A percentile compares a stretch with the other conserved stretches of the same genome.
Evolutionary conservation across 139 green algal genomes (phyloP).

Genomic region (Penium margaritaceum): DNA sequence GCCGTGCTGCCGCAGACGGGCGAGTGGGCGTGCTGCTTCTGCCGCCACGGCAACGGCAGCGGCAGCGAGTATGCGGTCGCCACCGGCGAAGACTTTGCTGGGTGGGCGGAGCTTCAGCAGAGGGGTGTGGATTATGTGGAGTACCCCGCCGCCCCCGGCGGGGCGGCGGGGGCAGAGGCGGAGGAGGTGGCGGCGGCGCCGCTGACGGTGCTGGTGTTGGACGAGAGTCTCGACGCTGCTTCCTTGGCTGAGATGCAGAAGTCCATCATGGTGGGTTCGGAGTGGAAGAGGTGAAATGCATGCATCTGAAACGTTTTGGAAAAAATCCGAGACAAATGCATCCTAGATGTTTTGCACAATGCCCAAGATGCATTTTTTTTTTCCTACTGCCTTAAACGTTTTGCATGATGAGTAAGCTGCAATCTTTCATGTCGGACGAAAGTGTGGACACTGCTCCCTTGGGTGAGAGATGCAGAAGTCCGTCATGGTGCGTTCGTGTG

Average conservation of each 20-base stretch:
- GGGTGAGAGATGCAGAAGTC: too few relatives aligned
- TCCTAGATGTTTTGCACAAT: too few relatives aligned
- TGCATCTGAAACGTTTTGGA: too few relatives aligned
- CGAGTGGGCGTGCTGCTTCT: conserved; percentile 31
- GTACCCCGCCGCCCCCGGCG: conserved; percentile 1
- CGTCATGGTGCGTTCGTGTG: too few relatives aligned
- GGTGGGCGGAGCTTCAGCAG: conserved; percentile 19
- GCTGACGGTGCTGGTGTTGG: conserved; percentile 20
- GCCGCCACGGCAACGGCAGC: conserved; percentile 14
- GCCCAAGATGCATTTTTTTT: too few relatives aligned
- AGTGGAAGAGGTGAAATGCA: too few relatives aligned
- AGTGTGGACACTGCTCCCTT: too few relatives aligned
- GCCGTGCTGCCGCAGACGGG: conserved; percentile 6
- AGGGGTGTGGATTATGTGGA: conserved; percentile 34
- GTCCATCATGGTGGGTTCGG: conserved; percentile 26
- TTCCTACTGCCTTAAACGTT: too few relatives aligned
- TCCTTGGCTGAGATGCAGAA: conserved; percentile 21
- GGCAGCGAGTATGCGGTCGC: conserved; percentile 17
- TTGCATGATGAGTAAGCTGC: too few relatives aligned
- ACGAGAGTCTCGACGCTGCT: conserved; percentile 18
- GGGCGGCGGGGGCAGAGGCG: conserved; percentile 13
- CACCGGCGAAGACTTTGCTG: conserved; percentile 19
- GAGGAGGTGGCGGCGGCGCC: conserved; percentile 11
- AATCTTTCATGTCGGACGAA: too few relatives aligned
- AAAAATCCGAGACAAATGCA: too few relatives aligned